Evolutionary conservation across 2,329 filamentous ascomycete genomes (phyloP).

Genomic region (Epichloe baconii): DNA sequence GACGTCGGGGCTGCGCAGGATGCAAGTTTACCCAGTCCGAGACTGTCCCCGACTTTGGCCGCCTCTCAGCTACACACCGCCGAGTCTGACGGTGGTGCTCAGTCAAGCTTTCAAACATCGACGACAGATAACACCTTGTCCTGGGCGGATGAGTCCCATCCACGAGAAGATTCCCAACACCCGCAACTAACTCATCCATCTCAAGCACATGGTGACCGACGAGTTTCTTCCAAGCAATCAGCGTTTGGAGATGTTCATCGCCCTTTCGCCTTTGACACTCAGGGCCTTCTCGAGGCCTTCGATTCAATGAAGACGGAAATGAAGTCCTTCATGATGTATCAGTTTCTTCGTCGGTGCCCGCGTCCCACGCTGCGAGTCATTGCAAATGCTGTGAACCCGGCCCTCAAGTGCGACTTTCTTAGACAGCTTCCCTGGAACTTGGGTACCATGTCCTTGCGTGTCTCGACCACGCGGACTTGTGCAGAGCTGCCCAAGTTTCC

Average conservation of each 20-base stretch:
- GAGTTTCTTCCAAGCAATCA: neutral
- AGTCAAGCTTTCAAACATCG: conserved; percentile 20
- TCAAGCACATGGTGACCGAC: conserved; percentile 11
- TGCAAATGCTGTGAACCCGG: conserved; percentile 82
- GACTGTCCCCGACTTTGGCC: conserved; percentile 80
- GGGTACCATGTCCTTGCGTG: conserved; percentile 80
- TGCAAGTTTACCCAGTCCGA: conserved; percentile 86
- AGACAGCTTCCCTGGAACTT: conserved; percentile 72
- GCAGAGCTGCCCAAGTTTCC: conserved; percentile 81
- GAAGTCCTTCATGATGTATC: conserved; percentile 95
- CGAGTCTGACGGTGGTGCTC: conserved; percentile 29
- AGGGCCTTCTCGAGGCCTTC: conserved; percentile 75
- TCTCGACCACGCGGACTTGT: conserved; percentile 74
- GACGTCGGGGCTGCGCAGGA: conserved; percentile 68
- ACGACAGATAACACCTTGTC: conserved; percentile 15
- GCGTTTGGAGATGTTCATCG: conserved; percentile 3
- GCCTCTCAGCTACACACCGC: conserved; percentile 43
- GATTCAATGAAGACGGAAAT: conserved; percentile 83
- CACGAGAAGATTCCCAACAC: conserved; percentile 15
- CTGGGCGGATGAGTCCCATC: conserved; percentile 30
- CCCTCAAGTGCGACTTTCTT: conserved; percentile 88
- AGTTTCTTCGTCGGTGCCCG: conserved; percentile 76
- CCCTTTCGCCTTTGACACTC: conserved; percentile 59
- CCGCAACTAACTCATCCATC: conserved; percentile 7
- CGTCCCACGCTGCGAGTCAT: conserved; percentile 82